Base-by-base conservation (phyloP, 495 filamentous ascomycete species). In the Penicillium subrubescens region DNA sequence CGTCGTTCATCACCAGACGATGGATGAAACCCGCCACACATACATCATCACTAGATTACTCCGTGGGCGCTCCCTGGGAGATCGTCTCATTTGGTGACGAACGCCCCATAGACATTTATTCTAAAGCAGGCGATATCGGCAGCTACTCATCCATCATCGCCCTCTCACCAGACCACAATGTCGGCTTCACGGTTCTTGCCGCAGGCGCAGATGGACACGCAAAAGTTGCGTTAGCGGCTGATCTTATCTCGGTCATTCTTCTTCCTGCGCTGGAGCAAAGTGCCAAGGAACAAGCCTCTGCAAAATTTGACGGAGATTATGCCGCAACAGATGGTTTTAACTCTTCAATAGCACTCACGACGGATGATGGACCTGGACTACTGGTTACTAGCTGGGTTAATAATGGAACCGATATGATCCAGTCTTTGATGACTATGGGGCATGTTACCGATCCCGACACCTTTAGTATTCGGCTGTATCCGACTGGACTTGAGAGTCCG, bases 11-110 rank as follows among this genome's bases (percentile, higher is more conserved):
- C 15, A 88, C 87, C 0, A 78, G 83, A 61, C 69, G 79, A 44
- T 89, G 86, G 87, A 73, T 90, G 52, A 87, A 87, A 62, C 87
- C 87, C 0, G 50, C 63, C 8, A 65, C 78, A 0, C 75, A 83
- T 25, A 86, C 85, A 3, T 76, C 86, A 4, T 78, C 80, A 37
- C 68, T 82, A 0, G 67, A 68, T 19, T 72, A 79, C 31, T 75
- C 78, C 12, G 72, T 88, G 6, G 81, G 86, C 21, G 80, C 82
- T 2, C 87, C 88, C 0, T 89, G 86, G 86, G 87, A 88, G 35
- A 83, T 88, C 34, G 68, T 62, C 10, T 62, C 65, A 3, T 61
- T 71, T 10, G 21, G 63, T 0, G 48, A 31, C 27, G 35, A 63
- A 19, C 71, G 75, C 7, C 60, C 78, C 0, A 70, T 83, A 33